Evolutionary conservation across 306 rosid genomes (phyloP).

Genomic region (Adenanthera pavonina): DNA sequence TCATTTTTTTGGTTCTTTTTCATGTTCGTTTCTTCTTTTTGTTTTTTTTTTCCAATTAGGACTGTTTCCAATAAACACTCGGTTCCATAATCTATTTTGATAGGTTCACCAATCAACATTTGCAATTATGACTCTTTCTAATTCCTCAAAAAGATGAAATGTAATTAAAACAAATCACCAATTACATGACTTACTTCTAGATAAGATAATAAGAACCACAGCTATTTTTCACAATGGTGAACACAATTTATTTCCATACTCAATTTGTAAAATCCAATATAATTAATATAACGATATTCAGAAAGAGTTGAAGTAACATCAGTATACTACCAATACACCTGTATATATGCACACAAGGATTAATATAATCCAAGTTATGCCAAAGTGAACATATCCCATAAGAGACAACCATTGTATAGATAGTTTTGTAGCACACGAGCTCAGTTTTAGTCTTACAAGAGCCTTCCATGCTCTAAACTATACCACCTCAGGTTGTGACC

Average conservation of each 20-base stretch:
- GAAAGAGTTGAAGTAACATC: neutral
- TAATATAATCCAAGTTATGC: neutral
- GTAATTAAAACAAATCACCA: neutral
- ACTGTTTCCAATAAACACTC: too few species aligned
- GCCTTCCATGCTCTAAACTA: conserved; percentile 1
- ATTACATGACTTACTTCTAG: neutral
- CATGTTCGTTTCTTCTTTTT: too few species aligned
- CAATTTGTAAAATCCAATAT: conserved; percentile 1
- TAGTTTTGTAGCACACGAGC: neutral
- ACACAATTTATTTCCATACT: neutral
- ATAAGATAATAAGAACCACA: neutral
- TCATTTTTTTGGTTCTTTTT: too few species aligned
- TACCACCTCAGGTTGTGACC: neutral
- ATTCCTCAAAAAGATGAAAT: neutral
- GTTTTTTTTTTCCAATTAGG: too few species aligned
- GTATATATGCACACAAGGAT: conserved; percentile 8
- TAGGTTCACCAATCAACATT: too few species aligned
- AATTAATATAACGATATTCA: neutral
- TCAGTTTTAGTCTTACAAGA: neutral
- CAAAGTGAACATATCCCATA: neutral
- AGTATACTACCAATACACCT: neutral
- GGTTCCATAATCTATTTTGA: too few species aligned
- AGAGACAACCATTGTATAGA: neutral
- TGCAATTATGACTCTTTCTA: neutral
- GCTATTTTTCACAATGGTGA: neutral